phyloP scores from a whole-genome alignment of 2,329 filamentous ascomycete species.

The Corniculantispora saksenae region DNA sequence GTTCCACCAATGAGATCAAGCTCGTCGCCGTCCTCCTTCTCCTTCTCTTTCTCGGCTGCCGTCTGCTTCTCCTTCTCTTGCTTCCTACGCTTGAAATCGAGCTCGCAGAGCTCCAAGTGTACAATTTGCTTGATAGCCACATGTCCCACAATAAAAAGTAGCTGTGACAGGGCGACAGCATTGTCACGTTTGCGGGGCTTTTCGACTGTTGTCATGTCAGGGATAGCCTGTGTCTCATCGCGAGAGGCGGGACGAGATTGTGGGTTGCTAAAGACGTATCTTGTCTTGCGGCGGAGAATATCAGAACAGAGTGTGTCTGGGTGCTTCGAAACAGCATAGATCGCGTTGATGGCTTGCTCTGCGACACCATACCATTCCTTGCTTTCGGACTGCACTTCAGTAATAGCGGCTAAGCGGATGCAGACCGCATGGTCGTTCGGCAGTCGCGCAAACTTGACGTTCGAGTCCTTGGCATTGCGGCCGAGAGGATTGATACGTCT shows the following conservation, averaged over 20 bases:
- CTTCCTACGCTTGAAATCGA: conserved; percentile 97
- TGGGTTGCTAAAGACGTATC: conserved; percentile 66
- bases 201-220: conserved; percentile 37
- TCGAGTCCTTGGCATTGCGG: conserved; percentile 74
- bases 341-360: conserved; percentile 93
- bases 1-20: conserved; percentile 96
- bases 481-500: conserved; percentile 85
- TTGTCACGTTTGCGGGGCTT: conserved; percentile 62
- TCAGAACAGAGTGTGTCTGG: conserved; percentile 92
- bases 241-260: conserved; percentile 51
- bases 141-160: conserved; percentile 93
- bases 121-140: conserved; percentile 99
- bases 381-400: conserved; percentile 81
- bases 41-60: conserved; percentile 53
- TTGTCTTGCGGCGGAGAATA: conserved; percentile 83
- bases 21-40: conserved; percentile 75
- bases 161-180: conserved; percentile 78
- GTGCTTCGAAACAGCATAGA: conserved; percentile 91
- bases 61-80: conserved; percentile 77
- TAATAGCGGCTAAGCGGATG: conserved; percentile 76
- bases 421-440: conserved; percentile 91
- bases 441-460: conserved; percentile 71
- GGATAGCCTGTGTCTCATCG: conserved; percentile 42
- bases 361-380: conserved; percentile 97
- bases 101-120: conserved; percentile 93